A percentile compares a stretch with the other conserved stretches of the same genome.
phyloP scores from a whole-genome alignment of 257 asterid genomes.

The Ehretia macrophylla region DNA sequence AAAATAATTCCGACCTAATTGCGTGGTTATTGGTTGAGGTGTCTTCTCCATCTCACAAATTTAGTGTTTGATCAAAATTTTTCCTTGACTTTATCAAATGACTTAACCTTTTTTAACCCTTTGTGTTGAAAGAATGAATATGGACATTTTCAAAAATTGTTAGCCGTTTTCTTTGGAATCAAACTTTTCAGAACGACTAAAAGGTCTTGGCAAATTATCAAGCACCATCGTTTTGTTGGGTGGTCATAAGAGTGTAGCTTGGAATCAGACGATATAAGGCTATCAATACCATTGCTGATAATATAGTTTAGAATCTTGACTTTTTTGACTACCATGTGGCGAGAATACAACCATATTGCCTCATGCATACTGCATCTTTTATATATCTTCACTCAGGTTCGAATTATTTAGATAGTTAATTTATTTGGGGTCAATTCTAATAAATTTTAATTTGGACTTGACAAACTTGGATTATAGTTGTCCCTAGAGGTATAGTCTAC shows the following conservation, averaged over 20 bases:
- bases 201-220: not conserved
- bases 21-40: constrained; percentile 13
- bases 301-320: constrained; percentile 7
- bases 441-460: too few species aligned
- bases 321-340: constrained; percentile 4
- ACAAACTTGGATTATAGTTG: too few species aligned
- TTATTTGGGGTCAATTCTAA: too few species aligned
- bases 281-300: not conserved
- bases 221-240: not conserved
- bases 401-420: too few species aligned
- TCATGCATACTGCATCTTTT: constrained; percentile 6
- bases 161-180: not conserved
- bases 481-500: too few species aligned
- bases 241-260: not conserved
- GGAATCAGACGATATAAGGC: not conserved
- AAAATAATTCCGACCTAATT: constrained; percentile 18
- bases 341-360: constrained; percentile 3
- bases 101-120: not conserved
- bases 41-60: constrained; percentile 4
- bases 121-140: not conserved
- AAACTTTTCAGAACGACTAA: not conserved
- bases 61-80: constrained; percentile 5
- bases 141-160: not conserved
- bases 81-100: not conserved
- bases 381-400: too few species aligned